phyloP scores from a whole-genome alignment of 2,329 filamentous ascomycete genomes.

The Pyrenochaeta sp. region DNA sequence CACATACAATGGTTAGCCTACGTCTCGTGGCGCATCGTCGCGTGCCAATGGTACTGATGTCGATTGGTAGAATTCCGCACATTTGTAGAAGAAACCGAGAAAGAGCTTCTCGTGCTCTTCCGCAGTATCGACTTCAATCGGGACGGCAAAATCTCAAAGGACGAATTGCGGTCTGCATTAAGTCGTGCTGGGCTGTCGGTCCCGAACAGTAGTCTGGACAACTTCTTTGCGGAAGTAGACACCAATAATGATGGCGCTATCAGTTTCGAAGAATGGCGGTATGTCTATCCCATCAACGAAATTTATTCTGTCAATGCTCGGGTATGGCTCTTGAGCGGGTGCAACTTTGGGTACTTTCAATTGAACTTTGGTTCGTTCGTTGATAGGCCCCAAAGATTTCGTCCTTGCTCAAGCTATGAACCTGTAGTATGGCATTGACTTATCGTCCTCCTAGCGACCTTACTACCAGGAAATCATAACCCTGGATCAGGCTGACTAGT shows the following conservation, averaged over 20 bases:
- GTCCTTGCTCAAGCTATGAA: slow-evolving; percentile 1
- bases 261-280: slow-evolving; percentile 97
- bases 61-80: slow-evolving; percentile 75
- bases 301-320: not conserved
- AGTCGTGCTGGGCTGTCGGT: slow-evolving; percentile 79
- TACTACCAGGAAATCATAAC: not conserved
- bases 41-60: slow-evolving; percentile 20
- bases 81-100: slow-evolving; percentile 88
- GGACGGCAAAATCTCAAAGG: slow-evolving; percentile 85
- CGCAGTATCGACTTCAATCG: slow-evolving; percentile 83
- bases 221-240: slow-evolving; percentile 91
- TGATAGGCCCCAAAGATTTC: not conserved
- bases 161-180: slow-evolving; percentile 83
- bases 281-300: slow-evolving; percentile 47
- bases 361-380: not conserved
- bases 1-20: slow-evolving; percentile 76
- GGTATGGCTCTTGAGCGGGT: too few relatives aligned
- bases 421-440: slow-evolving; percentile 1
- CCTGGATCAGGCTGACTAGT: slow-evolving; percentile 19
- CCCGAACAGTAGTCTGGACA: slow-evolving; percentile 76
- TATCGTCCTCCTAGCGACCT: not conserved
- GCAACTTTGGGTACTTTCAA: too few relatives aligned
- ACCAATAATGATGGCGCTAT: slow-evolving; percentile 86
- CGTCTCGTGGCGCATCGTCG: not conserved
- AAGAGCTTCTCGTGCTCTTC: slow-evolving; percentile 82